phyloP scores from a whole-genome alignment of 2,329 filamentous ascomycete species.

The Dactylellina leptospora region DNA sequence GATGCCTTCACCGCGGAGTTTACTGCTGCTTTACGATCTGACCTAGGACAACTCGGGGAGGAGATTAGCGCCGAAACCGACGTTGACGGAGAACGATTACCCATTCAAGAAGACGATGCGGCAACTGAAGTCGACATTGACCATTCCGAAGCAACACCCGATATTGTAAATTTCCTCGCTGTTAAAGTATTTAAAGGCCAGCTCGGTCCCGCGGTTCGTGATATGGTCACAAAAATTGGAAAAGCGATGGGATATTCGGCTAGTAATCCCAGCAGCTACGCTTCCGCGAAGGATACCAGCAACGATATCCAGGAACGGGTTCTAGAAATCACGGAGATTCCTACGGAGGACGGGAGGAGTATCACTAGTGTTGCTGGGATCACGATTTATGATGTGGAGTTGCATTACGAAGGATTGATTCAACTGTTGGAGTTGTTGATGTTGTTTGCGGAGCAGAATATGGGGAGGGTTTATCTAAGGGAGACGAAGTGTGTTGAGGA shows the following conservation, averaged over 20 bases:
- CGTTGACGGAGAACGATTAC: not conserved
- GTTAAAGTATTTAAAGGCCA: constrained; percentile 50
- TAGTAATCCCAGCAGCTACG: constrained; percentile 1
- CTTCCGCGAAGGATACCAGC: not conserved
- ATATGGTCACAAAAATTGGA: constrained; percentile 51
- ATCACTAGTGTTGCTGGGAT: constrained; percentile 49
- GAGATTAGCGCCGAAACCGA: not conserved
- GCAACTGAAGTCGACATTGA: constrained; percentile 50
- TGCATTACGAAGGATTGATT: constrained; percentile 49
- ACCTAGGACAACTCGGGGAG: constrained; percentile 15
- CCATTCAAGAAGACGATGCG: constrained; percentile 35
- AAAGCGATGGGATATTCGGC: constrained; percentile 43
- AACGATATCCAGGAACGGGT: not conserved
- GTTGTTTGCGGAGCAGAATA: constrained; percentile 48
- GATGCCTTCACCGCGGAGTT: constrained; percentile 47
- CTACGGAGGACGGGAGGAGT: constrained; percentile 41
- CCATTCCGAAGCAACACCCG: constrained; percentile 45
- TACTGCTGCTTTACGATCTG: constrained; percentile 33
- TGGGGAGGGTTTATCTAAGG: constrained; percentile 36
- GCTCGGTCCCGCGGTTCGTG: constrained; percentile 41
- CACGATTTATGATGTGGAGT: constrained; percentile 50
- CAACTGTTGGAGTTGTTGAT: constrained; percentile 48
- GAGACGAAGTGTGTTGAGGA: constrained; percentile 46
- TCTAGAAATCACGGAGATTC: constrained; percentile 44
- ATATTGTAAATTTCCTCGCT: constrained; percentile 51